A percentile compares a stretch with the other conserved stretches of the same genome.
Evolutionary conservation across 208 protist species (phyloP).

Genomic region (Leishmania gerbilli): DNA sequence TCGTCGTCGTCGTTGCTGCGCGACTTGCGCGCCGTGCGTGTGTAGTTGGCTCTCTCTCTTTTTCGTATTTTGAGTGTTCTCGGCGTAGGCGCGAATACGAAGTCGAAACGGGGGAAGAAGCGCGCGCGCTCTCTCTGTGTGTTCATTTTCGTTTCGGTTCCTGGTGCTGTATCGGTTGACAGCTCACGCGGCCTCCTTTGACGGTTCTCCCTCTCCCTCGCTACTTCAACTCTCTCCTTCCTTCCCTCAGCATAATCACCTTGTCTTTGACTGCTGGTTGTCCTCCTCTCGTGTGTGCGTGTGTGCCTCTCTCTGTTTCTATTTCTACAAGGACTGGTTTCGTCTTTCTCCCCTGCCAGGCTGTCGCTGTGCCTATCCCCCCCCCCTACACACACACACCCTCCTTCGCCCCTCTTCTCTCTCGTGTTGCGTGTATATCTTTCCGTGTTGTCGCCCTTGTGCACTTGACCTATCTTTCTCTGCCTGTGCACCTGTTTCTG

Average conservation of each 20-base stretch:
- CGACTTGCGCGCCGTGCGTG: not conserved
- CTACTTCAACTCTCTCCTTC: not conserved
- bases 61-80: not conserved
- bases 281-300: not conserved
- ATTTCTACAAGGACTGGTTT: not conserved
- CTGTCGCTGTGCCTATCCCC: not conserved
- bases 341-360: not conserved
- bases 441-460: not conserved
- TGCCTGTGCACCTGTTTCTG: not conserved
- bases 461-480: not conserved
- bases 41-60: not conserved
- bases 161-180: conserved; percentile 16
- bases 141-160: not conserved
- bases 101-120: not conserved
- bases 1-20: not conserved
- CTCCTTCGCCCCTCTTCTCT: not conserved
- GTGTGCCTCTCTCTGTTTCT: not conserved
- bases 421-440: conserved; percentile 1
- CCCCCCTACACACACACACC: too few relatives aligned
- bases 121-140: not conserved
- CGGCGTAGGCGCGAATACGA: not conserved
- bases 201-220: not conserved
- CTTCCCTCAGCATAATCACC: conserved; percentile 4
- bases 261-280: not conserved
- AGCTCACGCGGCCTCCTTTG: not conserved